Conservation (phyloP, 148 eudicot genomes). For the Agrostemma githago region DNA sequence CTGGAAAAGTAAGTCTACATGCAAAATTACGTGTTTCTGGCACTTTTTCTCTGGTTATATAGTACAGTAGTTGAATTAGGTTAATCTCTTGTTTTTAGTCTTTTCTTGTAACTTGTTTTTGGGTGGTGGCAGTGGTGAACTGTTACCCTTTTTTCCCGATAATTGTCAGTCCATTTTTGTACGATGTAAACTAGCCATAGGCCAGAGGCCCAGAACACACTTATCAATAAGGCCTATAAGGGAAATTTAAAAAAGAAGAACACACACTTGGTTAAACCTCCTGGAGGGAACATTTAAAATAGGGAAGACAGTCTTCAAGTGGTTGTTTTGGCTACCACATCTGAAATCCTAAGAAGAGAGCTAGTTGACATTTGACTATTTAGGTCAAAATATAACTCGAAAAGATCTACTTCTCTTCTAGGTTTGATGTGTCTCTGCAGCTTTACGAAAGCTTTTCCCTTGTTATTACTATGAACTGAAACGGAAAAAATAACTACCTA, state of each 20-base stretch:
- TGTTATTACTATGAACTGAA: neutral
- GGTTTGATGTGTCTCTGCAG: neutral
- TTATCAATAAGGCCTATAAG: neutral
- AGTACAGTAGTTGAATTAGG: neutral
- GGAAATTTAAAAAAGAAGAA: neutral
- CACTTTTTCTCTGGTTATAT: neutral
- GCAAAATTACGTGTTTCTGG: neutral
- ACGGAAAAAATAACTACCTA: neutral
- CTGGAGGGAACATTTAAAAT: neutral
- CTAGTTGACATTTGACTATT: neutral
- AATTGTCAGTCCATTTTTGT: neutral
- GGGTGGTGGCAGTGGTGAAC: neutral
- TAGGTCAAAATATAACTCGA: neutral
- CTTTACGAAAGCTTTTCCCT: neutral
- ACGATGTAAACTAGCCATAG: neutral
- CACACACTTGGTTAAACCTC: neutral
- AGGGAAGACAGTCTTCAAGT: neutral
- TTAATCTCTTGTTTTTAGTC: neutral
- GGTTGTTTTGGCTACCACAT: neutral
- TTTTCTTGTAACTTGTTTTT: neutral
- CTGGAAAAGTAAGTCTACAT: conserved; percentile 62
- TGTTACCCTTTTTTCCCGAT: neutral
- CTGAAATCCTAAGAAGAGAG: neutral
- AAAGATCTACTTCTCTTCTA: neutral
- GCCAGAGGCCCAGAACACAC: neutral